Evolutionary conservation across 305 asterid genomes (phyloP).

Genomic region (Fraxinus floribunda): DNA sequence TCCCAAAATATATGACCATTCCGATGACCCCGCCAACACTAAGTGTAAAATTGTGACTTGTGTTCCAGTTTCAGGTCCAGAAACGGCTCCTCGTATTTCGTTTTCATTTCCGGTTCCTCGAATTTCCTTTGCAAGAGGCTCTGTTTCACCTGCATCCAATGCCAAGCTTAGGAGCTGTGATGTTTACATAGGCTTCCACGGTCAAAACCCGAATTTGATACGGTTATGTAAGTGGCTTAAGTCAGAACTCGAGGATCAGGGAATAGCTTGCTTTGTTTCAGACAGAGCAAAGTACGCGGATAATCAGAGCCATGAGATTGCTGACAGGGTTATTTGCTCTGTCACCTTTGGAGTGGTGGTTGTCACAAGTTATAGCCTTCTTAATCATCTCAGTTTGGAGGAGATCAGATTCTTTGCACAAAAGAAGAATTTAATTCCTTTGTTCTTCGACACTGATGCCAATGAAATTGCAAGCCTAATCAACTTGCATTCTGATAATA

Average conservation of each 20-base stretch:
- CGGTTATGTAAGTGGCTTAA: conserved; percentile 55
- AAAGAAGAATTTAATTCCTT: conserved; percentile 74
- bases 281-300: conserved; percentile 48
- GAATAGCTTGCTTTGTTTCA: conserved; percentile 52
- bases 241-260: conserved; percentile 55
- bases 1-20: conserved; percentile 49
- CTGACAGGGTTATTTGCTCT: conserved; percentile 54
- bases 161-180: conserved; percentile 51
- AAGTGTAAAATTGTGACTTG: conserved; percentile 67
- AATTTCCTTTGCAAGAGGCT: conserved; percentile 48
- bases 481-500: conserved; percentile 41
- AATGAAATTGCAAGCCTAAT: conserved; percentile 31
- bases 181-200: conserved; percentile 50
- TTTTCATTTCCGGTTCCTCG: conserved; percentile 74
- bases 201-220: conserved; percentile 43
- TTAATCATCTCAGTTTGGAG: conserved; percentile 55
- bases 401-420: conserved; percentile 85
- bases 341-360: conserved; percentile 48
- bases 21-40: conserved; percentile 45
- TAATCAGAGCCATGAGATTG: conserved; percentile 52
- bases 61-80: conserved; percentile 48
- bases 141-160: conserved; percentile 46
- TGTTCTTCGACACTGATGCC: conserved; percentile 38
- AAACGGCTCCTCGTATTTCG: conserved; percentile 63
- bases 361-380: conserved; percentile 36